Conservation (phyloP, 805 yeast genomes). For the Starmerella riodocensis region DNA sequence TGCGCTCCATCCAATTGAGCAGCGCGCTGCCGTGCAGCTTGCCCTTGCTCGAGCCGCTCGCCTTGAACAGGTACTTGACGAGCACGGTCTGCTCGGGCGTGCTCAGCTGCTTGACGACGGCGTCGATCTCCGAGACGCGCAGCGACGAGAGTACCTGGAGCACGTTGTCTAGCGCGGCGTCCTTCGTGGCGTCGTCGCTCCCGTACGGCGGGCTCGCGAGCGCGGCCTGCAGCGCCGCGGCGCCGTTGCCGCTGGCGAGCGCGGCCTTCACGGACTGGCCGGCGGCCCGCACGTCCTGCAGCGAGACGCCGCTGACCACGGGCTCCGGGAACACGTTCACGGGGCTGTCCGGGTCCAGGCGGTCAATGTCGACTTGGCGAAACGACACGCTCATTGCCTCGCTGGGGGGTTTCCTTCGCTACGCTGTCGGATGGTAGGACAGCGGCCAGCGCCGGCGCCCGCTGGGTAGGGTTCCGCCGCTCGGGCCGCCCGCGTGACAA, state of each 20-base stretch:
- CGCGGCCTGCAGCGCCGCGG: slow-evolving; percentile 49
- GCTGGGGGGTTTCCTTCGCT: too few relatives aligned
- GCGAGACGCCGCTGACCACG: slow-evolving; percentile 41
- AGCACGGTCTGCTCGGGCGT: slow-evolving; percentile 61
- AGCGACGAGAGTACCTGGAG: slow-evolving; percentile 59
- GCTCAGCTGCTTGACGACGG: slow-evolving; percentile 45
- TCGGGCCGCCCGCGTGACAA: too few relatives aligned
- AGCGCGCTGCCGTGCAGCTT: slow-evolving; percentile 72
- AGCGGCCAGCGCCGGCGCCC: too few relatives aligned
- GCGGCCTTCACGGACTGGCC: slow-evolving; percentile 47
- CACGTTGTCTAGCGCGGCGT: slow-evolving; percentile 40
- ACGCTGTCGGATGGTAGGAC: too few relatives aligned
- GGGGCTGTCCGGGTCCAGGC: slow-evolving; percentile 66
- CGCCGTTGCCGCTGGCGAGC: slow-evolving; percentile 58
- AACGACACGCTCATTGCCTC: slow-evolving; percentile 20
- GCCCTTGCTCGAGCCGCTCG: slow-evolving; percentile 53
- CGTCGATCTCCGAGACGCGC: slow-evolving; percentile 52
- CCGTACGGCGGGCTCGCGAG: slow-evolving; percentile 76
- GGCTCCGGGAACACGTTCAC: slow-evolving; percentile 50
- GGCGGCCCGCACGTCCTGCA: slow-evolving; percentile 42
- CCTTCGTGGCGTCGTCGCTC: slow-evolving; percentile 45
- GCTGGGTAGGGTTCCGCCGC: too few relatives aligned
- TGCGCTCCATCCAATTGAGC: slow-evolving; percentile 84
- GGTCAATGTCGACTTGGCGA: slow-evolving; percentile 85
- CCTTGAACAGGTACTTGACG: slow-evolving; percentile 72